Conservation (phyloP, 1,284 basidiomycete species). For the Phaffia rhodozyma region DNA sequence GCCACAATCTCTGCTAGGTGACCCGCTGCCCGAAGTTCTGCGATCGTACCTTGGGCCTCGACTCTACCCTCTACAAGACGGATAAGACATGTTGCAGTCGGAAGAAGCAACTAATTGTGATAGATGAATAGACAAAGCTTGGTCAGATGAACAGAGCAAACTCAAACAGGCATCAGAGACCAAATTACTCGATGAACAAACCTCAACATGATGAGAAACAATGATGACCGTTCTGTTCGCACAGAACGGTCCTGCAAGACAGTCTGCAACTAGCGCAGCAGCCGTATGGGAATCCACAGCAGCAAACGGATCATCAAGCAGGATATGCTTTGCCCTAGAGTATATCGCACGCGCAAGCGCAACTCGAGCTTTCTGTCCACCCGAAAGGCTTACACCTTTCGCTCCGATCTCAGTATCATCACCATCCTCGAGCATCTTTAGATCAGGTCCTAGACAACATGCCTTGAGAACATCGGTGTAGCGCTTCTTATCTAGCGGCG, state of each 20-base stretch:
- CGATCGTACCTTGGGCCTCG: constrained; percentile 46
- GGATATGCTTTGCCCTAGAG: constrained; percentile 43
- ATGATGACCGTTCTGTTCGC: constrained; percentile 40
- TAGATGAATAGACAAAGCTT: too few species aligned
- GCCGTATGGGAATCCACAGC: constrained; percentile 40
- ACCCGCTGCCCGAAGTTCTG: constrained; percentile 44
- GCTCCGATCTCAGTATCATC: constrained; percentile 25
- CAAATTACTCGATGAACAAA: too few species aligned
- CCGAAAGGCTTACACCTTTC: constrained; percentile 32
- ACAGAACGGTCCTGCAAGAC: background rate
- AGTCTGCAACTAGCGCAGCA: constrained; percentile 1
- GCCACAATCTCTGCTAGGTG: constrained; percentile 38
- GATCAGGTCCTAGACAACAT: constrained; percentile 40
- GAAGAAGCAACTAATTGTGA: constrained; percentile 42
- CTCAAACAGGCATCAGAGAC: too few species aligned
- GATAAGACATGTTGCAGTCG: constrained; percentile 51
- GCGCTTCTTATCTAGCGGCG: constrained; percentile 50
- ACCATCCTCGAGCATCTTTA: constrained; percentile 26
- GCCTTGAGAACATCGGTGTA: constrained; percentile 51
- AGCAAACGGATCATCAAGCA: constrained; percentile 48
- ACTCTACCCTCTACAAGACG: constrained; percentile 52
- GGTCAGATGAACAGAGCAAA: too few species aligned
- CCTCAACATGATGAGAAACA: constrained; percentile 71
- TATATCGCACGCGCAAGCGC: constrained; percentile 59
- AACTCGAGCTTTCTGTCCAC: constrained; percentile 51